Conservation (phyloP, 169 alveolate species). For the Plasmodium coatneyi region DNA sequence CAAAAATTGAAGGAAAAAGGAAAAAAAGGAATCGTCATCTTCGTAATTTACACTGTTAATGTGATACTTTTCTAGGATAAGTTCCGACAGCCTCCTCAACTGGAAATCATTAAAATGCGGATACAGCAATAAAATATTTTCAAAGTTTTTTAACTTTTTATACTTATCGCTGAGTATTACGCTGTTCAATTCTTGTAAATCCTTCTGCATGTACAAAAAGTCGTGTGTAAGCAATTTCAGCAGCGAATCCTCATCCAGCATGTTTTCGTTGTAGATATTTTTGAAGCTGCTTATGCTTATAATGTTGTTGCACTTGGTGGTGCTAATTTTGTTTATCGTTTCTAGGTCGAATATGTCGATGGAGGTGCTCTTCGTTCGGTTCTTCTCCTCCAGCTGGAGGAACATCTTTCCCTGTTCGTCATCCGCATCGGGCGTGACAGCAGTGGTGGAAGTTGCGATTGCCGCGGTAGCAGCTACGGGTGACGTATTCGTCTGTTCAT, state of each 20-base stretch:
- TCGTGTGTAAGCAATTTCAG: constrained; percentile 49
- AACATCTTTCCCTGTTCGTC: constrained; percentile 30
- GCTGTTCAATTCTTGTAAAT: constrained; percentile 65
- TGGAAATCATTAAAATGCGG: constrained; percentile 73
- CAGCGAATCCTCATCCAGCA: constrained; percentile 62
- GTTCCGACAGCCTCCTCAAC: constrained; percentile 56
- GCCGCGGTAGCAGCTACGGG: not conserved
- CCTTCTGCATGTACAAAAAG: constrained; percentile 47
- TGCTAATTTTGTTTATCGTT: constrained; percentile 49
- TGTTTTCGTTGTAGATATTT: constrained; percentile 68
- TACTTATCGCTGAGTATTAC: constrained; percentile 64
- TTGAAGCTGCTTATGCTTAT: constrained; percentile 73
- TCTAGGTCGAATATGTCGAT: constrained; percentile 65
- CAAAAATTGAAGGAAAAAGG: constrained; percentile 26
- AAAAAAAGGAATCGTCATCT: constrained; percentile 24
- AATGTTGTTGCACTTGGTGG: constrained; percentile 52
- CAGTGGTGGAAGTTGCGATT: not conserved
- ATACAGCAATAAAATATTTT: constrained; percentile 58
- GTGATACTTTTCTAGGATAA: constrained; percentile 51
- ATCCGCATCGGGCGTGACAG: not conserved
- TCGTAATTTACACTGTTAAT: not conserved
- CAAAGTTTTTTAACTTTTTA: constrained; percentile 63
- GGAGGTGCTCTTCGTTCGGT: not conserved
- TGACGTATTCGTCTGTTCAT: not conserved
- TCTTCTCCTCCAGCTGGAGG: constrained; percentile 26